These are phyloP conservation scores for Trichocladium antarcticum DNA, from an alignment of 495 filamentous ascomycete genomes.

Conservation along the genomic window DNA sequence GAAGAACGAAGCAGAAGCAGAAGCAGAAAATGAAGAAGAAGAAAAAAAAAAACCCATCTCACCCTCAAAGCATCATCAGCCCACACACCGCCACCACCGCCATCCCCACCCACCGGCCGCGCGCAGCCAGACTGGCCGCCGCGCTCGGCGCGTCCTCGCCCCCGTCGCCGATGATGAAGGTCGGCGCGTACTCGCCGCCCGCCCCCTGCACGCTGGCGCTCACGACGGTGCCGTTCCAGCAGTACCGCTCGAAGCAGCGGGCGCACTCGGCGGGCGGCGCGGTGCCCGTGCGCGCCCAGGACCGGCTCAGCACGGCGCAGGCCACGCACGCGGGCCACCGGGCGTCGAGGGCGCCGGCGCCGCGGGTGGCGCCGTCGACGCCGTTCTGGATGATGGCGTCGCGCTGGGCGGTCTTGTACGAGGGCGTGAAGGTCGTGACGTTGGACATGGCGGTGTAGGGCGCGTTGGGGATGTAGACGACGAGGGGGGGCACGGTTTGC, in stretches of 20 bases:
- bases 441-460: constrained; percentile 69
- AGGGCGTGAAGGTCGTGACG: constrained; percentile 56
- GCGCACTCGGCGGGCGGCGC: constrained; percentile 54
- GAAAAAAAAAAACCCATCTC: background rate
- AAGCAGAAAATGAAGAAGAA: too few relatives aligned
- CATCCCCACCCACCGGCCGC: background rate
- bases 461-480: constrained; percentile 85
- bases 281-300: constrained; percentile 55
- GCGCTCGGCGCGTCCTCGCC: background rate
- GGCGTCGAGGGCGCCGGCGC: constrained; percentile 59
- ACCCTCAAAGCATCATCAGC: constrained; percentile 1
- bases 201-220: constrained; percentile 17
- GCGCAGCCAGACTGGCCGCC: background rate
- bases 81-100: constrained; percentile 5
- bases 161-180: constrained; percentile 18
- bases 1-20: too few relatives aligned
- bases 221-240: constrained; percentile 70
- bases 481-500: constrained; percentile 45
- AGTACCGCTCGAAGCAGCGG: constrained; percentile 68
- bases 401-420: constrained; percentile 51
- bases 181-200: constrained; percentile 24
- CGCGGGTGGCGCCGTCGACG: constrained; percentile 69
- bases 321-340: constrained; percentile 73
- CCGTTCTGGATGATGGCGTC: constrained; percentile 76
- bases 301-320: constrained; percentile 75